Evolutionary conservation across 2,329 filamentous ascomycete genomes (phyloP).

Genomic region (Cladobotryum protrusum): DNA sequence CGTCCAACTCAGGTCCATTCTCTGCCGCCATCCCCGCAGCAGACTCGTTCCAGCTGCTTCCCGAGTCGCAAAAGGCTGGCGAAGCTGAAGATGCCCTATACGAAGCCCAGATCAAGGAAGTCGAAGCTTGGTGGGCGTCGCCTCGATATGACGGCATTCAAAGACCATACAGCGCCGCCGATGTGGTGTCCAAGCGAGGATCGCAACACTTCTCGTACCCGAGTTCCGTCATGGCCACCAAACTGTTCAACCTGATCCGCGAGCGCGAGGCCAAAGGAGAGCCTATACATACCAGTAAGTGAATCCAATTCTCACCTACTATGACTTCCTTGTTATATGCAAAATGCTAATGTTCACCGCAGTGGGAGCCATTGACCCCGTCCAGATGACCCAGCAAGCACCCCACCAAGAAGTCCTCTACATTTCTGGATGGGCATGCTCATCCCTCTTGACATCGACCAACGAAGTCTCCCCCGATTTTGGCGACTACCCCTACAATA

Average conservation of each 20-base stretch:
- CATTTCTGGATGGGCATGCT: conserved; percentile 96
- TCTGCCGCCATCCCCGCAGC: conserved; percentile 39
- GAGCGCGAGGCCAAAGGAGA: conserved; percentile 71
- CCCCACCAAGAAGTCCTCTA: conserved; percentile 94
- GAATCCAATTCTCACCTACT: not conserved
- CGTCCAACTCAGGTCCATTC: conserved; percentile 15
- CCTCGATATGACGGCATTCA: conserved; percentile 84
- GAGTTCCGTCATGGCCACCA: conserved; percentile 89
- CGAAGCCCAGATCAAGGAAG: conserved; percentile 74
- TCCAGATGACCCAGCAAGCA: conserved; percentile 98
- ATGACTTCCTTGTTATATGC: not conserved
- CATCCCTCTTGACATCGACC: conserved; percentile 82
- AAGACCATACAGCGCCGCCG: conserved; percentile 81
- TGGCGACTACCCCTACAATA: conserved; percentile 98
- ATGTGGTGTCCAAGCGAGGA: conserved; percentile 90
- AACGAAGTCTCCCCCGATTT: conserved; percentile 98
- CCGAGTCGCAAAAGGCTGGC: conserved; percentile 70
- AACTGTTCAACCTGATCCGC: conserved; percentile 84
- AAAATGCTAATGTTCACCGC: not conserved
- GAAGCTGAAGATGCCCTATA: conserved; percentile 79
- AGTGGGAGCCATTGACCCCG: conserved; percentile 98
- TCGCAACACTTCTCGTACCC: conserved; percentile 82
- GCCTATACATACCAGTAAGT: conserved; percentile 85
- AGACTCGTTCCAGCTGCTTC: conserved; percentile 80
- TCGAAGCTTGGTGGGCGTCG: conserved; percentile 85